Evolutionary conservation across 345 rosid species (phyloP).

Genomic region (Aquilaria yunnanensis): DNA sequence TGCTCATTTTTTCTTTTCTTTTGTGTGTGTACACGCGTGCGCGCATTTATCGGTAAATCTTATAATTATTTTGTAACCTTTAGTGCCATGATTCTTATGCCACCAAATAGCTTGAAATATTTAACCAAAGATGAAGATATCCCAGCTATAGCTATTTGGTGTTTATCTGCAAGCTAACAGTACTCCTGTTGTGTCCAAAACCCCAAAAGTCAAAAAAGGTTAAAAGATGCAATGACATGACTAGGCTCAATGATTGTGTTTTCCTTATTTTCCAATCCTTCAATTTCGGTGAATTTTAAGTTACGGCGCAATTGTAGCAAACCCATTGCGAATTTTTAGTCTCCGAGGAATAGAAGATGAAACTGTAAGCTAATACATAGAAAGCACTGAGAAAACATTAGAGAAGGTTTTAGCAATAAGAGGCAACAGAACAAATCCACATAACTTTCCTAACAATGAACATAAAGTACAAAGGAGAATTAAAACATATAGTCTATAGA

Average conservation of each 20-base stretch:
- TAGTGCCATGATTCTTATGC: slow-evolving; percentile 8
- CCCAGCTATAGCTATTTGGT: too few relatives aligned
- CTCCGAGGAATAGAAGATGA: neutral
- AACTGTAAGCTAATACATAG: slow-evolving; percentile 13
- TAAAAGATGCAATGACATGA: neutral
- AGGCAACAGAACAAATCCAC: slow-evolving; percentile 7
- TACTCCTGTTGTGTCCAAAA: too few relatives aligned
- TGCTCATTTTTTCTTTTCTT: slow-evolving; percentile 13
- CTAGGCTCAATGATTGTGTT: neutral
- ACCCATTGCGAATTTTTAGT: too few relatives aligned
- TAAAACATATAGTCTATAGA: slow-evolving; percentile 17
- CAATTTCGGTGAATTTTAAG: slow-evolving; percentile 15
- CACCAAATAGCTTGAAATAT: neutral
- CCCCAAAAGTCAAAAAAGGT: neutral
- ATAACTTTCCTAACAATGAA: slow-evolving; percentile 12
- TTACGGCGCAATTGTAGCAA: slow-evolving; percentile 9
- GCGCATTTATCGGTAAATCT: slow-evolving; percentile 13
- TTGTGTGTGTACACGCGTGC: neutral
- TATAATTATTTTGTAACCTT: slow-evolving; percentile 9
- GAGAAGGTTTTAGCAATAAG: slow-evolving; percentile 1
- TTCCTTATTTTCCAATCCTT: neutral
- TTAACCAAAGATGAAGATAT: too few relatives aligned
- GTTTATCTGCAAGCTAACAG: too few relatives aligned
- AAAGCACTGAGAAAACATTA: neutral
- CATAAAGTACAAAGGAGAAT: slow-evolving; percentile 9